These are phyloP conservation scores for Vaccinium myrtillus DNA, from an alignment of 148 eudicot species.

Conservation along the genomic window DNA sequence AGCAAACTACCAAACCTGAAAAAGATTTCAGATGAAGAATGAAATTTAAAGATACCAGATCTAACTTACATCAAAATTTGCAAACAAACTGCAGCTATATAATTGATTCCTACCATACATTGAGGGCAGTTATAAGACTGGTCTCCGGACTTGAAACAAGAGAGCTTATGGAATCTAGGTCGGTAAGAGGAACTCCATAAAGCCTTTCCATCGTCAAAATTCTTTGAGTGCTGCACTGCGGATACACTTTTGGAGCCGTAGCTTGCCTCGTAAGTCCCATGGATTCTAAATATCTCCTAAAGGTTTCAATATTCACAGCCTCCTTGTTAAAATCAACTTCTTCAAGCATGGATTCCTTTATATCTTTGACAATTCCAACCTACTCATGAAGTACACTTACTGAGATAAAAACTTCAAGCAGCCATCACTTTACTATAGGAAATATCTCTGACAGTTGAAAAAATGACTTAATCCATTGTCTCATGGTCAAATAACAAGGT, in stretches of 20 bases:
- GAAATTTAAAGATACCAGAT: not conserved
- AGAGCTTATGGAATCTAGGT: conserved; percentile 88
- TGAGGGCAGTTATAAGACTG: conserved; percentile 91
- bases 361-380: conserved; percentile 95
- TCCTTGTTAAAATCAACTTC: conserved; percentile 95
- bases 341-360: conserved; percentile 95
- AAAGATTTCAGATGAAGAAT: conserved; percentile 12
- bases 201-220: conserved; percentile 98
- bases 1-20: conserved; percentile 99
- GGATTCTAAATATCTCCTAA: conserved; percentile 71
- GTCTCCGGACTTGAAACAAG: conserved; percentile 85
- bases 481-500: not conserved
- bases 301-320: conserved; percentile 84
- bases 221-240: conserved; percentile 63
- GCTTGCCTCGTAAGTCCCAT: conserved; percentile 90
- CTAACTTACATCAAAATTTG: conserved; percentile 10
- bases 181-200: conserved; percentile 97
- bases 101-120: conserved; percentile 73
- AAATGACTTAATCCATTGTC: not conserved
- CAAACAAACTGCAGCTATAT: not conserved
- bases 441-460: not conserved
- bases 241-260: conserved; percentile 89
- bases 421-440: not conserved
- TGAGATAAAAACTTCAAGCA: conserved; percentile 5
- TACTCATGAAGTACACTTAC: conserved; percentile 24